Percentiles rank a stretch among this genome's conserved stretches.
phyloP scores from a whole-genome alignment of 768 basidiomycete genomes.

The Myochromella boudieri region DNA sequence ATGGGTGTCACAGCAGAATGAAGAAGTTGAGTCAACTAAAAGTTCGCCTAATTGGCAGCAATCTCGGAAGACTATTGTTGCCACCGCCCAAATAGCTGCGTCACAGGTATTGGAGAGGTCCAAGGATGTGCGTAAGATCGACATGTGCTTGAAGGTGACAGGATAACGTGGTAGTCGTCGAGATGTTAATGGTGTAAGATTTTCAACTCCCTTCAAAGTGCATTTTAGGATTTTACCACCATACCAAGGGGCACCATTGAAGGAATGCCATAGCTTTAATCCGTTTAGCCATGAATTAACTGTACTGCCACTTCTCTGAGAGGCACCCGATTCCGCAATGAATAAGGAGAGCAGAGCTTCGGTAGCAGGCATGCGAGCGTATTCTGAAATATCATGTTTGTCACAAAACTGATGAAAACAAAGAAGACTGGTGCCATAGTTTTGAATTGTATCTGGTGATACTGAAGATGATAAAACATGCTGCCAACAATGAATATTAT shows the following conservation, averaged over 20 bases:
- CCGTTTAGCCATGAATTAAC: conserved; percentile 27
- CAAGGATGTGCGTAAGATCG: conserved; percentile 10
- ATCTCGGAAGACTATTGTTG: neutral
- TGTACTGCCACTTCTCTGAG: conserved; percentile 5
- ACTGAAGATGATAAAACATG: too few species aligned
- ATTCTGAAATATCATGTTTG: conserved; percentile 21
- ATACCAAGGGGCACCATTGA: conserved; percentile 31
- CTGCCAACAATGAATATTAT: too few species aligned
- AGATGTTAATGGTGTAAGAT: conserved; percentile 2
- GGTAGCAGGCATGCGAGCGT: conserved; percentile 26
- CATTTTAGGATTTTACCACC: conserved; percentile 19
- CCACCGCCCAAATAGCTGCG: conserved; percentile 8
- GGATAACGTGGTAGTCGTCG: conserved; percentile 19
- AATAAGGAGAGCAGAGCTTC: conserved; percentile 27
- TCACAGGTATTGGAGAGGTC: conserved; percentile 11
- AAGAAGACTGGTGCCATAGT: conserved; percentile 30
- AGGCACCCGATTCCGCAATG: conserved; percentile 3
- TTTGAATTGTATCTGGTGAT: too few species aligned
- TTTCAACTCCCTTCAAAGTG: conserved; percentile 10
- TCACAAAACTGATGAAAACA: conserved; percentile 38
- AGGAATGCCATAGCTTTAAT: too few species aligned
- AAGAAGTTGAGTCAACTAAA: neutral
- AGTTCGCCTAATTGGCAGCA: conserved; percentile 7
- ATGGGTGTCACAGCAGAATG: neutral
- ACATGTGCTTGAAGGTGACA: conserved; percentile 30